Conservation (phyloP, 768 basidiomycete genomes). For the Suillus spraguei region DNA sequence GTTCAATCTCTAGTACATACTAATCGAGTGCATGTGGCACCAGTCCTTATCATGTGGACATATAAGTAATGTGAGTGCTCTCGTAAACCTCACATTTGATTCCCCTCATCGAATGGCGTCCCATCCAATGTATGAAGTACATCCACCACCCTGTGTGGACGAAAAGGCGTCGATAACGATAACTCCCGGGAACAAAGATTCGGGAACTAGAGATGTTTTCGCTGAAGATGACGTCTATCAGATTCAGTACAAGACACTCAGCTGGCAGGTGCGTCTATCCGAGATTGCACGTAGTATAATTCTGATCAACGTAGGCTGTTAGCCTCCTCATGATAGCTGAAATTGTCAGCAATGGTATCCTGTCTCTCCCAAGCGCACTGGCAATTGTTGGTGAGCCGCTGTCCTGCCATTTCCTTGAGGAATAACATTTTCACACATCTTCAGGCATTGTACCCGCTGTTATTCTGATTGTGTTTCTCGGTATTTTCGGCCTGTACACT, state of each 20-base stretch:
- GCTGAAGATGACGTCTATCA: slow-evolving; percentile 45
- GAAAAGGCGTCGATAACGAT: slow-evolving; percentile 4
- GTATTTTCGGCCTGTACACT: slow-evolving; percentile 51
- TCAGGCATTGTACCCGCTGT: slow-evolving; percentile 52
- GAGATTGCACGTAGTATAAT: neutral
- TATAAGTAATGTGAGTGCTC: neutral
- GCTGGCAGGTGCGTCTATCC: slow-evolving; percentile 44
- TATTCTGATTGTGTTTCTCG: slow-evolving; percentile 55
- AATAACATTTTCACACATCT: neutral
- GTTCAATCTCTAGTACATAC: neutral
- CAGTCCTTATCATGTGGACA: neutral
- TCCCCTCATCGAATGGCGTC: slow-evolving; percentile 1
- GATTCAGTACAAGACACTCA: slow-evolving; percentile 54
- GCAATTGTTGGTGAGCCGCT: slow-evolving; percentile 47
- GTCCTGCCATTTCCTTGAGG: neutral
- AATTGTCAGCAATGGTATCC: slow-evolving; percentile 58
- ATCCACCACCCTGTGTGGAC: neutral
- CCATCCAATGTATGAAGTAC: slow-evolving; percentile 9
- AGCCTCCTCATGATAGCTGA: slow-evolving; percentile 57
- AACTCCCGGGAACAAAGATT: slow-evolving; percentile 4
- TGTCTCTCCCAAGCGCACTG: slow-evolving; percentile 53
- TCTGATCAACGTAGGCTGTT: slow-evolving; percentile 39
- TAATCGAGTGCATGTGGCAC: neutral
- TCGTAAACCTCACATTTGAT: no score
- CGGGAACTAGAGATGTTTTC: slow-evolving; percentile 41